These are phyloP conservation scores for Brassica balearica DNA, from an alignment of 441 rosid genomes.

Conservation along the genomic window DNA sequence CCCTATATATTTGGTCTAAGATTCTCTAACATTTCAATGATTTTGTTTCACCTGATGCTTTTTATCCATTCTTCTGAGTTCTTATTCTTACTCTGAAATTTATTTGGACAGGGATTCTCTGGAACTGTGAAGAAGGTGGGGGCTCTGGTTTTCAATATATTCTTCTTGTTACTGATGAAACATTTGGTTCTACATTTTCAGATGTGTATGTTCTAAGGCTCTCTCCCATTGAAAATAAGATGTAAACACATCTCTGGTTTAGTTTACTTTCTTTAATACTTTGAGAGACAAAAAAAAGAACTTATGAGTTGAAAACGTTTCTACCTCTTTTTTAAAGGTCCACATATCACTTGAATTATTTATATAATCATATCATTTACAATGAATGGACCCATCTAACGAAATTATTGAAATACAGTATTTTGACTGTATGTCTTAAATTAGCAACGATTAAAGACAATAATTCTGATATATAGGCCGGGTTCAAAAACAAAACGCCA, in stretches of 20 bases:
- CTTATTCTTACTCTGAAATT: constrained; percentile 35
- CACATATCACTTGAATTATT: not conserved
- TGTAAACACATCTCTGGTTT: constrained; percentile 39
- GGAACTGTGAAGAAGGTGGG: constrained; percentile 41
- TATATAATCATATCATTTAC: not conserved
- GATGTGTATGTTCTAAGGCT: constrained; percentile 25
- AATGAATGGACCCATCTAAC: not conserved
- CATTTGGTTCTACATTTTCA: constrained; percentile 36
- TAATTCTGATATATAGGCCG: not conserved
- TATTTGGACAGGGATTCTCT: constrained; percentile 39
- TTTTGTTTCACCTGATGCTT: constrained; percentile 39
- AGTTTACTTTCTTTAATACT: constrained; percentile 1
- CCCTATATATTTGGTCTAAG: constrained; percentile 25
- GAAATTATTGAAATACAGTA: not conserved
- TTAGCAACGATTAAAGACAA: not conserved
- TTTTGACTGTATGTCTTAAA: constrained; percentile 2
- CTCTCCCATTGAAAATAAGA: constrained; percentile 24
- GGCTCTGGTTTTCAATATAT: constrained; percentile 32
- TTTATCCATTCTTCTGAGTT: constrained; percentile 14
- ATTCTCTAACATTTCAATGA: constrained; percentile 37
- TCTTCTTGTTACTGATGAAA: constrained; percentile 42
- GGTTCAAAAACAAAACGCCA: not conserved
- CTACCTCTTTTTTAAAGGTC: not conserved
- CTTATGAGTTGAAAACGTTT: constrained; percentile 6
- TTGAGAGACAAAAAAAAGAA: constrained; percentile 4